phyloP scores from a whole-genome alignment of 1,284 basidiomycete genomes.

The Ustilago curta region DNA sequence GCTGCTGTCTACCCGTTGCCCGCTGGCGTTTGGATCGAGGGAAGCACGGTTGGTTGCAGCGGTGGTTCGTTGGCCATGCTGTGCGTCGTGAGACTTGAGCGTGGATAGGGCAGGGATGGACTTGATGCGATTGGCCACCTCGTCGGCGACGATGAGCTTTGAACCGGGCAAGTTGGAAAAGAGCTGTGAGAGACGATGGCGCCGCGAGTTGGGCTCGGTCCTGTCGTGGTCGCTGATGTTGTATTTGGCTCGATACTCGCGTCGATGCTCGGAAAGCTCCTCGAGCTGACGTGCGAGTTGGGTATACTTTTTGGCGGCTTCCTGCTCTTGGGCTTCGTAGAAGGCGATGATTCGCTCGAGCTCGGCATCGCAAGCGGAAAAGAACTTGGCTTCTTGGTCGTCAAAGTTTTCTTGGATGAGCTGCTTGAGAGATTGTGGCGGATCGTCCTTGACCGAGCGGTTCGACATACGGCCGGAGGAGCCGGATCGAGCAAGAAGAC shows the following conservation, averaged over 20 bases:
- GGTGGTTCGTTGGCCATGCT: background rate
- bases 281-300: conserved; percentile 78
- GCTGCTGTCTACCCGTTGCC: conserved; percentile 16
- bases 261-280: conserved; percentile 64
- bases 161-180: conserved; percentile 30
- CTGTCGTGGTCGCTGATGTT: conserved; percentile 28
- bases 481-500: conserved; percentile 10
- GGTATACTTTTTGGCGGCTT: conserved; percentile 75
- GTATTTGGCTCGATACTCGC: conserved; percentile 57
- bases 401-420: conserved; percentile 72
- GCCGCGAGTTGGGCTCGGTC: background rate
- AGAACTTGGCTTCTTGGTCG: conserved; percentile 80
- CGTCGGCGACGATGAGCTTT: conserved; percentile 14
- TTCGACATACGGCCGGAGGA: conserved; percentile 21
- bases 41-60: conserved; percentile 4
- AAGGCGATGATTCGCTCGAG: conserved; percentile 72
- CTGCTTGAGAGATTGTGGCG: conserved; percentile 30
- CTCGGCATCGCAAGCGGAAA: conserved; percentile 54
- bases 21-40: conserved; percentile 20
- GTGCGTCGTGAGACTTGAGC: conserved; percentile 1
- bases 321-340: conserved; percentile 79
- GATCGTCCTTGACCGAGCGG: conserved; percentile 25
- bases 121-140: conserved; percentile 20
- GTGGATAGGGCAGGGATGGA: conserved; percentile 5
- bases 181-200: conserved; percentile 36